These are phyloP conservation scores for Pterocarpus macrocarpus DNA, from an alignment of 306 rosid genomes.

Conservation along the genomic window DNA sequence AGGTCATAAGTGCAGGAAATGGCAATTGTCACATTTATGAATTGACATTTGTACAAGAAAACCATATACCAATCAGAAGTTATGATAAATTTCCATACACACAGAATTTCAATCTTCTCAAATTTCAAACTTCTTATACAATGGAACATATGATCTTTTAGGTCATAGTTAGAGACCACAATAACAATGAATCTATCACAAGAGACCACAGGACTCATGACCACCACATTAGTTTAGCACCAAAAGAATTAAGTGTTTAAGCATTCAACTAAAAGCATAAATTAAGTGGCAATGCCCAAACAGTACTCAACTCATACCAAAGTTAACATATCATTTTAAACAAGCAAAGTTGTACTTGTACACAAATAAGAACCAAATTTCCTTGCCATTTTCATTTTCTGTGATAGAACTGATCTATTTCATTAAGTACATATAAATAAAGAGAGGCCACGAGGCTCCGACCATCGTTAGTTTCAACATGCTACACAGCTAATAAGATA, in stretches of 20 bases:
- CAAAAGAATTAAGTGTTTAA: neutral
- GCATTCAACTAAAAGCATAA: conserved; percentile 36
- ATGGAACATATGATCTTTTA: conserved; percentile 15
- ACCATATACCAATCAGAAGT: conserved; percentile 36
- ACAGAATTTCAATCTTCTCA: conserved; percentile 18
- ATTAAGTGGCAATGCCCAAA: conserved; percentile 18
- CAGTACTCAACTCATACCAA: neutral
- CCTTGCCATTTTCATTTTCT: conserved; percentile 30
- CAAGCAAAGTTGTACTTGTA: neutral
- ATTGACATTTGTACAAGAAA: conserved; percentile 40
- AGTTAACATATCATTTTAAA: neutral
- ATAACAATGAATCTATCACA: conserved; percentile 6
- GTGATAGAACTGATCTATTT: neutral
- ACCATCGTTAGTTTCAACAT: conserved; percentile 1
- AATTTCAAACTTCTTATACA: conserved; percentile 6
- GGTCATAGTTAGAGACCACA: conserved; percentile 12
- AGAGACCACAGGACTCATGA: conserved; percentile 14
- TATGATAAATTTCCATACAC: conserved; percentile 10
- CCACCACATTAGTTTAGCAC: conserved; percentile 26
- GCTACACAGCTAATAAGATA: conserved; percentile 10
- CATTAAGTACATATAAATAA: neutral
- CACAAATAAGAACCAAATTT: conserved; percentile 5
- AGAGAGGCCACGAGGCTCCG: neutral
- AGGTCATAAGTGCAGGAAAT: conserved; percentile 32
- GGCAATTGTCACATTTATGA: conserved; percentile 27